Base-by-base conservation (phyloP, 441 rosid species). In the Lepidium campestre region DNA sequence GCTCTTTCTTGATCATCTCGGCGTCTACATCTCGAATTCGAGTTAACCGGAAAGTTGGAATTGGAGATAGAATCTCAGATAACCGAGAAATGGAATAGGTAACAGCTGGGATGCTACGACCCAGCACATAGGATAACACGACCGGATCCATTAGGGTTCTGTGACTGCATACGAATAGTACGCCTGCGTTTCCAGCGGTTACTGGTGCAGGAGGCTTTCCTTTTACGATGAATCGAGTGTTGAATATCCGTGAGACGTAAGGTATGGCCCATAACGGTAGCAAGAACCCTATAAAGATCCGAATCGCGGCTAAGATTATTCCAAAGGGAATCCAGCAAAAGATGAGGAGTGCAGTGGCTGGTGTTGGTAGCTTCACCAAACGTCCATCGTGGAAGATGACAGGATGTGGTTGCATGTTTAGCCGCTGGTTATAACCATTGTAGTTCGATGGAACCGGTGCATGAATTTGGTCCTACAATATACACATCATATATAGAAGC, bases 371-470 rank as follows among this genome's bases (percentile, higher is more conserved):
- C 74, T 85, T 88, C 37, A 88, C 93, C 0, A 92, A 84, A 62
- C 98, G 90, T 57, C 98, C 97, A 31, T 90, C 97, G 55, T 92
- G 98, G 77, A 92, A 92, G 65, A 92, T 86, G 27, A 92, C 98
- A 6, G 96, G 96, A 19, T 69, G 57, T 3, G 95, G 98, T 40
- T 82, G 90, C 44, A 77, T 70, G 25, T 72, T 79, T 25, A 76
- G 64, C 46, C 56, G 70, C 61, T 68, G 79, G 48, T 29, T 71
- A n/a, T 32, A 34, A 4, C 65, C 47, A 18, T 47, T 71, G 40
- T 64, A 67, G 58, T 62, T 61, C 18, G 73, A 12, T 25, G 76
- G 32, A 41, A 83, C 76, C 7, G 96, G 89, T 67, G 95, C 77
- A 19, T 71, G 78, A 75, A 74, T 54, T 71, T 86, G 77, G 29